Evolutionary conservation across 2,329 filamentous ascomycete species (phyloP).

Genomic region (Aspergillus nomiae): DNA sequence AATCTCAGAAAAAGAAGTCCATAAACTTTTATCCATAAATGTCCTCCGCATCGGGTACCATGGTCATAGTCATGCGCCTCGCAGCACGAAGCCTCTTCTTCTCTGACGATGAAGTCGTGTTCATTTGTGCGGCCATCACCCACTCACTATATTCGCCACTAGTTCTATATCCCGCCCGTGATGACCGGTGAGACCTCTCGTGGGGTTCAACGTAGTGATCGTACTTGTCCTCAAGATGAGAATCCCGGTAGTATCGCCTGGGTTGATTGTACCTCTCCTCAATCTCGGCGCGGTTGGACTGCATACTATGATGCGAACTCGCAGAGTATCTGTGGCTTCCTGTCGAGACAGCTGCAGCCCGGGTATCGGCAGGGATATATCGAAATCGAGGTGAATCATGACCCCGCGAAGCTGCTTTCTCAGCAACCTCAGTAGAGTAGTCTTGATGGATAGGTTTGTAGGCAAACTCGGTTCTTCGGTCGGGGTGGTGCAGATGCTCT

Average conservation of each 20-base stretch:
- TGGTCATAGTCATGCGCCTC: constrained; percentile 33
- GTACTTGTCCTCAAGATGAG: neutral
- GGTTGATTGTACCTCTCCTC: neutral
- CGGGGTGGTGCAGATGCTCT: constrained; percentile 1
- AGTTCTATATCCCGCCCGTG: neutral
- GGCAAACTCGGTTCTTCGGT: constrained; percentile 27
- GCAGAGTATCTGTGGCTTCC: neutral
- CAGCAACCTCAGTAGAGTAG: constrained; percentile 33
- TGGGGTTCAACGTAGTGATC: neutral
- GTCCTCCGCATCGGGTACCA: constrained; percentile 41
- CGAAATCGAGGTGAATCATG: constrained; percentile 27
- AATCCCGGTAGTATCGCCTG: neutral
- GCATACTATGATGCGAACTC: neutral
- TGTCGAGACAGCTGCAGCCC: constrained; percentile 5
- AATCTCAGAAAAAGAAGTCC: neutral
- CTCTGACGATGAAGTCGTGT: constrained; percentile 20
- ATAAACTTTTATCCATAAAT: constrained; percentile 33
- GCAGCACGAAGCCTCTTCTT: constrained; percentile 25
- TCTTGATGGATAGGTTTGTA: constrained; percentile 37
- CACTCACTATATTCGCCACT: constrained; percentile 9
- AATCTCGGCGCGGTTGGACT: neutral
- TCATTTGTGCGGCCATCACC: constrained; percentile 9
- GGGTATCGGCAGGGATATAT: constrained; percentile 34
- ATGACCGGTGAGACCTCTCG: neutral
- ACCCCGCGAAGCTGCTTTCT: constrained; percentile 16